Percentiles rank a stretch among this genome's conserved stretches.
Conservation (phyloP, 345 rosid species). For the Moricandia moricandioides region DNA sequence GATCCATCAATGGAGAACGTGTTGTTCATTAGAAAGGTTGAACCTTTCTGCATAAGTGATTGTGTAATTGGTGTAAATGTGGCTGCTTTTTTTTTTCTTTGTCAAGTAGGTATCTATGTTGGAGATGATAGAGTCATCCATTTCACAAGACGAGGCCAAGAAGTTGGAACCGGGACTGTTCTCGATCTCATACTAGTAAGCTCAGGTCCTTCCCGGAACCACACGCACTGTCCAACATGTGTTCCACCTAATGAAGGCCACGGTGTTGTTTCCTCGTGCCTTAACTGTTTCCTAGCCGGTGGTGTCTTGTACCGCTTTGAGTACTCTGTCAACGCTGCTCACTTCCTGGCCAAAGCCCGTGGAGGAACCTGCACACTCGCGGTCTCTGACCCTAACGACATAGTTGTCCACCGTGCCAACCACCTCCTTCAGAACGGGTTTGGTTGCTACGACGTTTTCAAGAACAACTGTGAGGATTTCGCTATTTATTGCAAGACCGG, state of each 20-base stretch:
- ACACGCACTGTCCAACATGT: slow-evolving; percentile 63
- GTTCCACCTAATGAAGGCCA: slow-evolving; percentile 49
- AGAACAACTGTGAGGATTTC: slow-evolving; percentile 28
- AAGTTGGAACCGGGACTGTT: slow-evolving; percentile 85
- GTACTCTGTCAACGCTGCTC: slow-evolving; percentile 74
- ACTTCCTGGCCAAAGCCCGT: slow-evolving; percentile 78
- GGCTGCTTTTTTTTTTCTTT: neutral
- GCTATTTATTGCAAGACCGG: neutral
- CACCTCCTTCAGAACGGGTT: slow-evolving; percentile 79
- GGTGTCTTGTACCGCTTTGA: slow-evolving; percentile 74
- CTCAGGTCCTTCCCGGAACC: slow-evolving; percentile 60
- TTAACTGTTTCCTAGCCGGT: slow-evolving; percentile 84
- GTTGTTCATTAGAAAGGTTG: too few species aligned
- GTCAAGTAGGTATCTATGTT: slow-evolving; percentile 61
- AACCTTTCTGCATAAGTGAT: too few species aligned
- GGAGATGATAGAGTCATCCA: slow-evolving; percentile 81
- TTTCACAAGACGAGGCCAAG: slow-evolving; percentile 88
- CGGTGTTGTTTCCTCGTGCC: slow-evolving; percentile 78
- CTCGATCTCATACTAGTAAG: slow-evolving; percentile 69
- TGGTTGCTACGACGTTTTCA: slow-evolving; percentile 52
- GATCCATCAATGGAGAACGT: too few species aligned
- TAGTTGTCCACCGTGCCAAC: slow-evolving; percentile 66
- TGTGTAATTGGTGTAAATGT: too few species aligned
- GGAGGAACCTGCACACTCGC: slow-evolving; percentile 97
- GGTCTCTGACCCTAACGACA: slow-evolving; percentile 48